These are phyloP conservation scores for Nymphaea thermarum DNA, from an alignment of 164 flowering plant genomes.

Conservation along the genomic window DNA sequence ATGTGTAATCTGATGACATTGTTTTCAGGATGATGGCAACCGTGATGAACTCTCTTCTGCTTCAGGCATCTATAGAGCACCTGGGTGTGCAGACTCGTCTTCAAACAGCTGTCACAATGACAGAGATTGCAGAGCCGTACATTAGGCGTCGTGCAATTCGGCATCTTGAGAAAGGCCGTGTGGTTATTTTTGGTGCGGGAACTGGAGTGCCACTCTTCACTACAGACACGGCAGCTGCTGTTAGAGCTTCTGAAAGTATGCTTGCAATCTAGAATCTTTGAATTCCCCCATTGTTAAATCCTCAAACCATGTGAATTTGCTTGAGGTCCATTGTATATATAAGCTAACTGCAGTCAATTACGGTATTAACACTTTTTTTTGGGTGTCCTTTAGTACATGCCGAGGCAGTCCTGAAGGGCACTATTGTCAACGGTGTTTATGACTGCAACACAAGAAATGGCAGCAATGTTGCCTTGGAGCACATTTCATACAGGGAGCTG, in stretches of 20 bases:
- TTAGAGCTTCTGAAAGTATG: conserved; percentile 91
- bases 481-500: conserved; percentile 67
- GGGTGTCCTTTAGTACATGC: conserved; percentile 53
- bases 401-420: conserved; percentile 77
- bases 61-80: conserved; percentile 84
- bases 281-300: neutral
- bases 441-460: conserved; percentile 55
- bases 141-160: conserved; percentile 68
- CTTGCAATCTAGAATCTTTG: neutral
- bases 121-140: conserved; percentile 79
- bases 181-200: conserved; percentile 90
- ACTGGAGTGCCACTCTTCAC: conserved; percentile 82
- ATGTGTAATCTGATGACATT: neutral
- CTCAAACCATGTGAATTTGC: neutral
- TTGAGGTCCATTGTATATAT: neutral
- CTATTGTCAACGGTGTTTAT: conserved; percentile 59
- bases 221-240: conserved; percentile 86
- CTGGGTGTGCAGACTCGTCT: conserved; percentile 73
- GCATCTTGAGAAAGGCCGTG: conserved; percentile 92
- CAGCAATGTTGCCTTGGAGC: conserved; percentile 42
- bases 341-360: neutral
- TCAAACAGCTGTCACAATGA: conserved; percentile 66
- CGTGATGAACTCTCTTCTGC: conserved; percentile 80
- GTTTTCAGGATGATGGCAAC: conserved; percentile 87
- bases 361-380: neutral